Base-by-base conservation (phyloP, 768 basidiomycete genomes). In the Hericium rajendrae region DNA sequence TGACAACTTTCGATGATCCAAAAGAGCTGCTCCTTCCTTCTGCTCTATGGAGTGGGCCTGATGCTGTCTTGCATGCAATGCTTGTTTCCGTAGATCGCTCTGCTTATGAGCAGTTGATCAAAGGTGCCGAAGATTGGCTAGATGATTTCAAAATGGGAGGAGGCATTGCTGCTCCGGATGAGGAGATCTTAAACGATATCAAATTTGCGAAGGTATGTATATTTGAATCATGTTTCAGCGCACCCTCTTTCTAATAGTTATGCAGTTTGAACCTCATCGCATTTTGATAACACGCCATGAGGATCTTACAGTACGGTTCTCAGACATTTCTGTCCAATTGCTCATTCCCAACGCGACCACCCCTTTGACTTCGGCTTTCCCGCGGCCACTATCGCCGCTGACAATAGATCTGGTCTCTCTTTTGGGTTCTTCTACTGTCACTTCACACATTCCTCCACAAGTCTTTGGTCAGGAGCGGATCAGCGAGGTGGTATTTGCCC, bases 271-370 rank as follows among this genome's bases (percentile, higher is more conserved):
- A 66, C 79, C 77, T 13, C 81, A 77, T 62, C 80, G 88, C 20
- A 68, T 94, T 4, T 70, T 89, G 18, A 68, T 88, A 2, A 86
- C 86, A 0, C 74, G 73, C 55, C 83, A 88, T 64, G 70, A 72
- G 10, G 84, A 92, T 66, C 72, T 83, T 18, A 78, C 77, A 4
- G 70, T 94, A 18, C 80, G 78, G 55, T 88, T 94, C 68, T 81
- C 82, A 61, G 91, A 95, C 67, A 69, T 85, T 43, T 90, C 88
- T 55, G 77, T 82, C 4, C 84, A 86, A 28, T 74, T 91, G 2
- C 71, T 91, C 3, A 71, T 80, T 38, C 70, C 71, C 49, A 65
- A 72, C 4, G 69, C 71, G 6, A 73, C 76, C 3, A 72, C 74
- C 10, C 80, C 85, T 3, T 67, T 91, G 1, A 70, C 77, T 24